Conservation (phyloP, 2,329 filamentous ascomycete genomes). For the Aureobasidium musti region DNA sequence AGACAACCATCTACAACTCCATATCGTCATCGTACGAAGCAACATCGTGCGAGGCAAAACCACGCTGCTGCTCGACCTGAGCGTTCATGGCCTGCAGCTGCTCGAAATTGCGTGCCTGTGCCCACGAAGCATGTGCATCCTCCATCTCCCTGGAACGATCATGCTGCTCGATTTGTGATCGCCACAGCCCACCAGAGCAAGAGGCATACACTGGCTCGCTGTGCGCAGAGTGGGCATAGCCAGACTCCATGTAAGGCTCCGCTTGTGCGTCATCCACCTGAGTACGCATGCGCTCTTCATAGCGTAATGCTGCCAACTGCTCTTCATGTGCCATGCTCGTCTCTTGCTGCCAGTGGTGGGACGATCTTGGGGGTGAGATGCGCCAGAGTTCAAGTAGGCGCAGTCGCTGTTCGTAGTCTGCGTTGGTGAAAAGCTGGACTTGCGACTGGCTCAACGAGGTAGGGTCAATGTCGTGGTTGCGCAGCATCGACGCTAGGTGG, state of each 20-base stretch:
- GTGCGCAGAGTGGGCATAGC: constrained; percentile 9
- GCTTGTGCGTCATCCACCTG: constrained; percentile 21
- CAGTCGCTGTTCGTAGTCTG: constrained; percentile 69
- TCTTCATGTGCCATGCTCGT: constrained; percentile 60
- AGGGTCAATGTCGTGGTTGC: constrained; percentile 69
- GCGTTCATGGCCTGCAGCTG: constrained; percentile 51
- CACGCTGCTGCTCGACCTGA: constrained; percentile 26
- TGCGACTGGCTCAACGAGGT: constrained; percentile 70
- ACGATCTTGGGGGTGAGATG: constrained; percentile 69
- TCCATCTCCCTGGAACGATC: constrained; percentile 56
- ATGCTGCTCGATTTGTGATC: constrained; percentile 1
- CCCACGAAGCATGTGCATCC: constrained; percentile 66
- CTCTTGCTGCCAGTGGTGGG: constrained; percentile 42
- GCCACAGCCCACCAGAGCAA: constrained; percentile 22
- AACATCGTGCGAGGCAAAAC: neutral
- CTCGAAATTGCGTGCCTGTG: constrained; percentile 56
- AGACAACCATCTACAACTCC: constrained; percentile 10
- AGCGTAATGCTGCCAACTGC: constrained; percentile 59
- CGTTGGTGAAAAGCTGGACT: constrained; percentile 74
- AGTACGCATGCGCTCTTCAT: constrained; percentile 51
- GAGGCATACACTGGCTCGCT: constrained; percentile 29
- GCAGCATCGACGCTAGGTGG: constrained; percentile 57
- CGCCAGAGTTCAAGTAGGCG: constrained; percentile 83
- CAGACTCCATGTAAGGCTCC: constrained; percentile 21
- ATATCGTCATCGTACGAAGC: constrained; percentile 19